Conservation (phyloP, 2,329 filamentous ascomycete species). For the Talaromyces sp. region DNA sequence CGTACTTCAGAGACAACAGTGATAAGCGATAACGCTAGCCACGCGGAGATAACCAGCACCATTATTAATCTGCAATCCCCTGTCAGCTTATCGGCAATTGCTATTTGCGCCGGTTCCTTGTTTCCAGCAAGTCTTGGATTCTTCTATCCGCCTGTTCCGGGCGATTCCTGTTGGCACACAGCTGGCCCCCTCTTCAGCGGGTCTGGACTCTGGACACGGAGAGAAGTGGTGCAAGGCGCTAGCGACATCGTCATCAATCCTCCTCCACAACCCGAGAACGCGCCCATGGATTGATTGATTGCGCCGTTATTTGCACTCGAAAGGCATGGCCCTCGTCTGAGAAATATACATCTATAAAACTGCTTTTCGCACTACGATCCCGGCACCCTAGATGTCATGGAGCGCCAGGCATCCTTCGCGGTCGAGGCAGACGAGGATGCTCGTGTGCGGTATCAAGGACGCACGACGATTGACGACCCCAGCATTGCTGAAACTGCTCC, state of each 20-base stretch:
- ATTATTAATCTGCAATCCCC: background rate
- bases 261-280: too few species aligned
- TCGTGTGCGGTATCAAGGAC: slow-evolving; percentile 15
- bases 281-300: too few species aligned
- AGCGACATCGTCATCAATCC: too few species aligned
- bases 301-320: background rate
- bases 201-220: too few species aligned
- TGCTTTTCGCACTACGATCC: background rate
- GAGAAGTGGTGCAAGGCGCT: too few species aligned
- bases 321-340: background rate
- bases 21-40: background rate
- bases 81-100: background rate
- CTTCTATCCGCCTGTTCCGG: background rate
- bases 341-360: background rate
- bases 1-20: background rate
- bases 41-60: background rate
- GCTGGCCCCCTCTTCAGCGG: too few species aligned
- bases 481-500: slow-evolving; percentile 21
- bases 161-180: background rate
- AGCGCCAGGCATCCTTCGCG: slow-evolving; percentile 28
- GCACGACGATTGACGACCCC: slow-evolving; percentile 9
- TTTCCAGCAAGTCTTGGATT: background rate
- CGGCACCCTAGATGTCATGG: slow-evolving; percentile 16
- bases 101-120: background rate
- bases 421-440: slow-evolving; percentile 28